A percentile compares a stretch with the other conserved stretches of the same genome.
These are phyloP conservation scores for Puccinia polysora DNA, from an alignment of 1,284 basidiomycete genomes.

Conservation along the genomic window DNA sequence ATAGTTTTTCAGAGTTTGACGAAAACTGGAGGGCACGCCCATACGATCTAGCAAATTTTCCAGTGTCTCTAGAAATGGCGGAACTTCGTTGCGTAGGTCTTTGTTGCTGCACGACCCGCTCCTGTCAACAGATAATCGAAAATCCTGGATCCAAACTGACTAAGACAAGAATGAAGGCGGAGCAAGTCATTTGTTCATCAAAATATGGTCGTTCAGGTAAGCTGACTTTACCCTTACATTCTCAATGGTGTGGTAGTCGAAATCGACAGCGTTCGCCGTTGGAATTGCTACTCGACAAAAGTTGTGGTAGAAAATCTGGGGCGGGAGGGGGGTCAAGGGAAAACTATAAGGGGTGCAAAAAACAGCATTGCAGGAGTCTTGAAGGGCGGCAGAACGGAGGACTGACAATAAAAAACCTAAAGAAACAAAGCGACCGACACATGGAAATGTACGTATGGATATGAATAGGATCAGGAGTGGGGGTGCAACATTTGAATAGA, in stretches of 20 bases:
- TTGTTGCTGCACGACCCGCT: neutral
- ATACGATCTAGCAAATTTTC: constrained; percentile 21
- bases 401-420: constrained; percentile 40
- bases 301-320: constrained; percentile 24
- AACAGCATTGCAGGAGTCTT: neutral
- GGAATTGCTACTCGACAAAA: constrained; percentile 37
- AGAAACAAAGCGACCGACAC: neutral
- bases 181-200: neutral
- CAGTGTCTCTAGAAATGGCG: constrained; percentile 11
- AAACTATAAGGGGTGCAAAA: neutral
- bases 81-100: neutral
- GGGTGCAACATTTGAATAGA: neutral
- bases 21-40: constrained; percentile 30
- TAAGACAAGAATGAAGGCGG: neutral
- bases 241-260: constrained; percentile 34
- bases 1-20: constrained; percentile 8
- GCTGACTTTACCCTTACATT: constrained; percentile 26
- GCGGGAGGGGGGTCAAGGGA: neutral
- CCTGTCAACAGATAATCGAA: neutral
- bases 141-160: constrained; percentile 43
- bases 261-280: constrained; percentile 34
- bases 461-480: neutral
- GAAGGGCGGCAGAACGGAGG: neutral
- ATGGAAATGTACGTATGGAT: neutral
- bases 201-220: neutral